These are phyloP conservation scores for Sistotremastrum niveocremeum DNA, from an alignment of 768 basidiomycete species.

Conservation along the genomic window DNA sequence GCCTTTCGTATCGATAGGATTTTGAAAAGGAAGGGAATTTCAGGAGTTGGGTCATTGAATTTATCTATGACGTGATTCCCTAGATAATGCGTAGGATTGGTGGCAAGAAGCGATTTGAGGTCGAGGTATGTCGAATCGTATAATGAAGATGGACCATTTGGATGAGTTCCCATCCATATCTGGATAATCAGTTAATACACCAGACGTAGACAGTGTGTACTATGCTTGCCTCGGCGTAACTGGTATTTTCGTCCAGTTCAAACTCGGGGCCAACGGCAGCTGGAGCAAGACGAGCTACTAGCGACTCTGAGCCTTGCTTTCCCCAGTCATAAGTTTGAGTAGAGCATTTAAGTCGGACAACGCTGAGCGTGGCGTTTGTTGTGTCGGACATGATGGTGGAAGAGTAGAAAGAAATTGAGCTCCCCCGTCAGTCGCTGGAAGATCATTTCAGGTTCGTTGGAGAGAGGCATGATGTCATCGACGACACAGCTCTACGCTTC, in stretches of 20 bases:
- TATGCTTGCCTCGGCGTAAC: constrained; percentile 39
- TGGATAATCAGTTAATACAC: constrained; percentile 7
- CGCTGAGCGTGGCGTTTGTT: too few species aligned
- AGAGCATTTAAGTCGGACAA: constrained; percentile 12
- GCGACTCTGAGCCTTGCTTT: constrained; percentile 30
- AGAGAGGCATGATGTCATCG: too few species aligned
- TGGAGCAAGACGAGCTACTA: constrained; percentile 32
- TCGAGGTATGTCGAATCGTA: constrained; percentile 13
- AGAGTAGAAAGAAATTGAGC: too few species aligned
- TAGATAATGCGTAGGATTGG: constrained; percentile 18
- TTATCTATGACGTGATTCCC: constrained; percentile 22
- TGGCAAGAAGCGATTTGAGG: constrained; percentile 21
- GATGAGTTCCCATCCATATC: constrained; percentile 56
- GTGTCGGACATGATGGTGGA: too few species aligned
- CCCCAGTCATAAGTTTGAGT: constrained; percentile 41
- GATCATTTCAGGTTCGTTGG: too few species aligned
- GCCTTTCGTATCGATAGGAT: constrained; percentile 41
- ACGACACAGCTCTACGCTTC: too few species aligned
- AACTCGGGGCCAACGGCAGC: constrained; percentile 20
- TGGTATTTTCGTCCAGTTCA: constrained; percentile 26
- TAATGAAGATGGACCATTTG: constrained; percentile 30
- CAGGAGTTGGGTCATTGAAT: constrained; percentile 13
- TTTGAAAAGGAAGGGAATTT: constrained; percentile 45
- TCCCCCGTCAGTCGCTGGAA: too few species aligned
- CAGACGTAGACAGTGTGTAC: neutral